These are phyloP conservation scores for Cercis canadensis DNA, from an alignment of 306 rosid species.

Conservation along the genomic window DNA sequence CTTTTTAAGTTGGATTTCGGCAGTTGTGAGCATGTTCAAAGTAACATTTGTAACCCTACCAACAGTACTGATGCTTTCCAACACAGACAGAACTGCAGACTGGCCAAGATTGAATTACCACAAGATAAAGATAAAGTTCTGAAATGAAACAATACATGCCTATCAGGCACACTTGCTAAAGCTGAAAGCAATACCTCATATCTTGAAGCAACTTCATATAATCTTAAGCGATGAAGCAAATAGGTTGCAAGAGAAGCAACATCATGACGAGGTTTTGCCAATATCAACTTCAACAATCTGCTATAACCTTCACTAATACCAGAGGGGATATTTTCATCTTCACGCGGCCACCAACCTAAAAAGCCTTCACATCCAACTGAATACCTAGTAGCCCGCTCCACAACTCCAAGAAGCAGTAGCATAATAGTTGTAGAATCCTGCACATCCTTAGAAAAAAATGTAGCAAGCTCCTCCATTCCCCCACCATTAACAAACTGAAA, in stretches of 20 bases:
- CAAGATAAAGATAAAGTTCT: slow-evolving; percentile 37
- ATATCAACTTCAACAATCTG: slow-evolving; percentile 74
- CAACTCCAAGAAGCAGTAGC: slow-evolving; percentile 81
- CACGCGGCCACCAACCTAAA: slow-evolving; percentile 99
- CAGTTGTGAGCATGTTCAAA: slow-evolving; percentile 73
- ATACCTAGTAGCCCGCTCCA: slow-evolving; percentile 86
- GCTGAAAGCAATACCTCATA: slow-evolving; percentile 75
- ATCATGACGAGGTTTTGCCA: slow-evolving; percentile 88
- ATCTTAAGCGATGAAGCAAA: slow-evolving; percentile 81
- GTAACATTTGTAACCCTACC: slow-evolving; percentile 71
- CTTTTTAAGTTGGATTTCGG: slow-evolving; percentile 70
- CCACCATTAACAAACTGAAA: slow-evolving; percentile 85
- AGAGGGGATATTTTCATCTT: slow-evolving; percentile 75
- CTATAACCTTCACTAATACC: slow-evolving; percentile 85
- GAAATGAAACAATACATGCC: slow-evolving; percentile 20
- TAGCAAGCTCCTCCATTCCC: slow-evolving; percentile 83
- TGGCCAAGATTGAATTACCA: slow-evolving; percentile 61
- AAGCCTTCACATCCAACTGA: slow-evolving; percentile 95
- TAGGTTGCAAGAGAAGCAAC: slow-evolving; percentile 87
- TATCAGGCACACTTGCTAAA: slow-evolving; percentile 33
- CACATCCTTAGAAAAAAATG: slow-evolving; percentile 52
- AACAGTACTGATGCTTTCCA: slow-evolving; percentile 66
- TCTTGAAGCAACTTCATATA: slow-evolving; percentile 89
- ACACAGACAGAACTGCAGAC: slow-evolving; percentile 84
- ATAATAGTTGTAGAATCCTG: slow-evolving; percentile 67